These are phyloP conservation scores for Leccinum subtestaceum DNA, from an alignment of 768 basidiomycete species.

Conservation along the genomic window DNA sequence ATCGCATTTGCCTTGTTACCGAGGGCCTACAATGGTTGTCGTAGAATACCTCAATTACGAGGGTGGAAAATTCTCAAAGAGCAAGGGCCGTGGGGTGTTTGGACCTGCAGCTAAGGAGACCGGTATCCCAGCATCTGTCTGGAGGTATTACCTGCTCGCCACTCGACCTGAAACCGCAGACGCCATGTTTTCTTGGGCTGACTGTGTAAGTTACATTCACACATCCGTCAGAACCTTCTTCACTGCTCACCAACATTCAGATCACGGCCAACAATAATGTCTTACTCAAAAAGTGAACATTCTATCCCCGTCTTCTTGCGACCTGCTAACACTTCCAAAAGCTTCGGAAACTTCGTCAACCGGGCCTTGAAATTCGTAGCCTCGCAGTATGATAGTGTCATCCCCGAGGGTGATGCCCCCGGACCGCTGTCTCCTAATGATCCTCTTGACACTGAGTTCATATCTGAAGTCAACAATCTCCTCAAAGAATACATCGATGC, in stretches of 20 bases:
- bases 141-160: conserved; percentile 94
- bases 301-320: background rate
- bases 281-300: conserved; percentile 81
- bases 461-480: conserved; percentile 73
- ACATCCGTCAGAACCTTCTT: background rate
- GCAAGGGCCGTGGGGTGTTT: conserved; percentile 94
- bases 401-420: conserved; percentile 74
- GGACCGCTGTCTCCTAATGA: conserved; percentile 72
- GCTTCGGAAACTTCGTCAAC: conserved; percentile 98
- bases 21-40: background rate
- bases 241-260: conserved; percentile 35
- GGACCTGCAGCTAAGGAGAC: conserved; percentile 93
- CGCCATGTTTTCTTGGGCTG: conserved; percentile 95
- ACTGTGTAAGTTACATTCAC: conserved; percentile 59
- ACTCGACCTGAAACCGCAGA: conserved; percentile 92
- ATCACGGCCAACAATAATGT: conserved; percentile 92
- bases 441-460: conserved; percentile 67
- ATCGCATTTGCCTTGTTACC: background rate
- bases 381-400: conserved; percentile 73
- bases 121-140: conserved; percentile 89
- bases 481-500: conserved; percentile 77
- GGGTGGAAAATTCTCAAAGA: conserved; percentile 98
- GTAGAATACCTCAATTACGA: conserved; percentile 97
- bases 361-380: conserved; percentile 89
- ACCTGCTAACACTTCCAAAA: conserved; percentile 25